Base-by-base conservation (phyloP, 257 asterid species). In the Lavandula angustifolia region DNA sequence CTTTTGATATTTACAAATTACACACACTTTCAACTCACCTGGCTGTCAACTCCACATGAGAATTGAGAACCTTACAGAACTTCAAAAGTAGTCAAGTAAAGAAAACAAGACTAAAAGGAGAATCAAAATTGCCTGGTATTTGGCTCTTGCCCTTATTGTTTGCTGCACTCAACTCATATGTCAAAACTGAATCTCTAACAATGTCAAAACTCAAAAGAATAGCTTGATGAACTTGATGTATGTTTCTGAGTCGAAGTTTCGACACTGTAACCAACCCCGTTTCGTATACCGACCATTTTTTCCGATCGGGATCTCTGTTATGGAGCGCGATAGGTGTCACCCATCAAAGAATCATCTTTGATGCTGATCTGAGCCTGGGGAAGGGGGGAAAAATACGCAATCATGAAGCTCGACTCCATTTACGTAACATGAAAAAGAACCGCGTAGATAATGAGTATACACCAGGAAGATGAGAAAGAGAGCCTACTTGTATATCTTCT, bases 401-500 rank as follows among this genome's bases (percentile, higher is more conserved):
- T 22, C 27, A 22, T 22, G 27, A 5, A 7, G 33, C 37, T 33
- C 37, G 37, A 33, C 37, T 33, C 37, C 6, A 3, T 33, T 33
- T 33, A 33, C 43, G 7, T 31, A 32, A 60, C 41, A 67, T 4
- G 22, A 54, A 14, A 47, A n/a, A 68, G 50, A 17, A 22, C 27
- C 27, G 27, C 27, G 27, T 22, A 22, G 27, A 22, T 22, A 22
- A 22, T 22, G 2, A 22, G 27, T 2, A 22, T 22, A 22, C 27
- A 22, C 27, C 27, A 22, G 2, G 27, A 22, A 22, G 27, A 22
- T 22, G n/a, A 22, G 9, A 42, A 73, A 31, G 22, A 48, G 17
- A 63, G 42, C 76, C 18, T 84, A 92, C 96, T 75, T 31, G 89
- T 71, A 78, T 70, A 73, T 81, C 84, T 79, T 74, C 78, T 79